Conservation (phyloP, 2,329 filamentous ascomycete genomes). For the Lasiodiplodia sp. region DNA sequence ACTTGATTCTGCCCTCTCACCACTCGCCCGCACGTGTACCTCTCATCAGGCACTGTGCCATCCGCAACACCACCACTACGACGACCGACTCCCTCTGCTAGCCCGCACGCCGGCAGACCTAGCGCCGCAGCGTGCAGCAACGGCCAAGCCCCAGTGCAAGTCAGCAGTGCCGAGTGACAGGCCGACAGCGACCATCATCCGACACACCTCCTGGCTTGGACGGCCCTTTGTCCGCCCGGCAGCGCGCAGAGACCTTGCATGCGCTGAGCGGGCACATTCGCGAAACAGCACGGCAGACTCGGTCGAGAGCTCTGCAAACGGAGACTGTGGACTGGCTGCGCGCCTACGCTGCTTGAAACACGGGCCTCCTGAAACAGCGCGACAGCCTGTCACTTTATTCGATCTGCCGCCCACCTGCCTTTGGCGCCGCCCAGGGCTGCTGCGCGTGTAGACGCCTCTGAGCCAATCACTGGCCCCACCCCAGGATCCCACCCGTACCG, state of each 20-base stretch:
- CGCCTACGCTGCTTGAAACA: constrained; percentile 22
- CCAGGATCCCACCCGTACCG: constrained; percentile 8
- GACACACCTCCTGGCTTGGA: constrained; percentile 25
- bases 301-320: constrained; percentile 21
- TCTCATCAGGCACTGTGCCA: neutral
- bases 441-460: constrained; percentile 12
- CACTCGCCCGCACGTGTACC: constrained; percentile 14
- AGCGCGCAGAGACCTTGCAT: constrained; percentile 26
- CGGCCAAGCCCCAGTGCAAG: constrained; percentile 8
- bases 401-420: constrained; percentile 20
- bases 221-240: constrained; percentile 24
- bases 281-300: constrained; percentile 28
- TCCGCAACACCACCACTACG: constrained; percentile 11
- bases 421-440: constrained; percentile 25
- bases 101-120: neutral
- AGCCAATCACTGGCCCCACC: constrained; percentile 22
- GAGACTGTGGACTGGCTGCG: constrained; percentile 15
- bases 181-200: constrained; percentile 21
- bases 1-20: neutral
- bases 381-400: constrained; percentile 27
- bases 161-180: constrained; percentile 4
- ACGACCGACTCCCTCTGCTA: neutral
- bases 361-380: constrained; percentile 25
- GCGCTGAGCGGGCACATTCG: constrained; percentile 16
- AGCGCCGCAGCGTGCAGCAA: neutral